Conservation (phyloP, 192 early-diverging fungal genomes). For the Coemansia pectinata region DNA sequence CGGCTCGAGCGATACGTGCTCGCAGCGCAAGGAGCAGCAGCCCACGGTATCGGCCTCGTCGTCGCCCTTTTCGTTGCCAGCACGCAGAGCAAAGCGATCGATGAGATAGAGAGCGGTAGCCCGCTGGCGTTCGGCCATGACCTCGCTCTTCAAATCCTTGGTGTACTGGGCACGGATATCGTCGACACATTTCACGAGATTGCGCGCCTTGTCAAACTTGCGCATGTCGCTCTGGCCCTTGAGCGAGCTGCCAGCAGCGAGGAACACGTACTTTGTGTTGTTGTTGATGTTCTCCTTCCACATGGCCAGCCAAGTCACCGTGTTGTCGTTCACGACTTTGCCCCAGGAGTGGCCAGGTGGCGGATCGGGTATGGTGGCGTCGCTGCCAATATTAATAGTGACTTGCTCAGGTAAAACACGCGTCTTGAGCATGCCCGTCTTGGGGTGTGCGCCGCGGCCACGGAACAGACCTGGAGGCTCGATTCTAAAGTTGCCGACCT, state of each 20-base stretch:
- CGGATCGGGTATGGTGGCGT: constrained; percentile 75
- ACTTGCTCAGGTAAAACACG: constrained; percentile 93
- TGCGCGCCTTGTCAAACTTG: constrained; percentile 96
- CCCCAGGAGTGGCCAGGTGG: constrained; percentile 91
- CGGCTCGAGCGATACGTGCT: constrained; percentile 83
- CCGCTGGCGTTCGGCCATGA: constrained; percentile 82
- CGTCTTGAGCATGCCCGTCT: constrained; percentile 86
- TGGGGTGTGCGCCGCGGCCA: constrained; percentile 96
- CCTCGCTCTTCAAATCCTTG: constrained; percentile 74
- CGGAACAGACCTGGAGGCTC: constrained; percentile 96
- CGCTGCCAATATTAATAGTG: constrained; percentile 86
- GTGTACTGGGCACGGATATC: constrained; percentile 80
- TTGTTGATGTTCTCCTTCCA: constrained; percentile 99
- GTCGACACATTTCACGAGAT: constrained; percentile 67
- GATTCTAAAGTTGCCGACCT: constrained; percentile 96
- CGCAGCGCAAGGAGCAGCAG: constrained; percentile 93
- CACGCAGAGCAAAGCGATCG: constrained; percentile 90
- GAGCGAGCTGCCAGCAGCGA: constrained; percentile 88
- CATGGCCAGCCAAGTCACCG: constrained; percentile 93
- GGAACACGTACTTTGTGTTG: constrained; percentile 90
- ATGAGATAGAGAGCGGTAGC: constrained; percentile 96
- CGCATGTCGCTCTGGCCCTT: constrained; percentile 95
- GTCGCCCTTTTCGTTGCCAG: constrained; percentile 96
- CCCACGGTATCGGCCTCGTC: constrained; percentile 99
- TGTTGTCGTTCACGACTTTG: constrained; percentile 83